phyloP scores from a whole-genome alignment of 768 basidiomycete species.

The Calocybe gangraenosa region DNA sequence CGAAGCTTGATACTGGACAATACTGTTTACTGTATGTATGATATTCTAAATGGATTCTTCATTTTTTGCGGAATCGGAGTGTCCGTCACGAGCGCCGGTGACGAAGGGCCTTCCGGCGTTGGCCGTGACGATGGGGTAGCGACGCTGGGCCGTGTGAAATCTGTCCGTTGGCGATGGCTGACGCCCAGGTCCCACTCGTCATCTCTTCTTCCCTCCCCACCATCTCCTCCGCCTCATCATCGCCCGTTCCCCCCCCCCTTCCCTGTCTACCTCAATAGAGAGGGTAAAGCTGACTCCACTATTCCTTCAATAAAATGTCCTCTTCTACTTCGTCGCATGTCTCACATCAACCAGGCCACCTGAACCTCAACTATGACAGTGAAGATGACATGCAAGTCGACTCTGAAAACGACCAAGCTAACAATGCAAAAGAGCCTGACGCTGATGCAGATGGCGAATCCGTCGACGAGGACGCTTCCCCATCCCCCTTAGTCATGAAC shows the following conservation, averaged over 20 bases:
- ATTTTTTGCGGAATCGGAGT: constrained; percentile 34
- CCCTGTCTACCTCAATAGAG: constrained; percentile 13
- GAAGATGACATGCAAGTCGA: constrained; percentile 71
- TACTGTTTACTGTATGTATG: constrained; percentile 6
- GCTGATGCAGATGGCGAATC: constrained; percentile 62
- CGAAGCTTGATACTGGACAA: not conserved
- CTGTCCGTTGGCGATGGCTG: constrained; percentile 52
- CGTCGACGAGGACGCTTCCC: constrained; percentile 49
- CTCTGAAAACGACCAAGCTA: constrained; percentile 46
- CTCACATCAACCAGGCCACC: constrained; percentile 33
- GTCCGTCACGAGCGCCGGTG: constrained; percentile 54
- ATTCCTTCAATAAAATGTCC: constrained; percentile 16
- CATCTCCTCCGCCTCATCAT: constrained; percentile 27
- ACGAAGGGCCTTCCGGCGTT: constrained; percentile 55
- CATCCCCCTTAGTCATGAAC: constrained; percentile 29
- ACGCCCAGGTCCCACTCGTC: constrained; percentile 42
- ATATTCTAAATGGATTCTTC: constrained; percentile 8
- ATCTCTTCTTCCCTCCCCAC: constrained; percentile 31
- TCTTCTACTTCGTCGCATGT: constrained; percentile 28
- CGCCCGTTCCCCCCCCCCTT: constrained; percentile 21
- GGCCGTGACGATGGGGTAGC: constrained; percentile 57
- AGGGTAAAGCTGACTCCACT: not conserved
- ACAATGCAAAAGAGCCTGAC: constrained; percentile 45
- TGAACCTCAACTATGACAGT: constrained; percentile 57
- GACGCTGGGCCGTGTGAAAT: constrained; percentile 52